Percentiles rank a stretch among this genome's conserved stretches.
These are phyloP conservation scores for Aspergillus jensenii DNA, from an alignment of 2,329 filamentous ascomycete species.

Conservation along the genomic window DNA sequence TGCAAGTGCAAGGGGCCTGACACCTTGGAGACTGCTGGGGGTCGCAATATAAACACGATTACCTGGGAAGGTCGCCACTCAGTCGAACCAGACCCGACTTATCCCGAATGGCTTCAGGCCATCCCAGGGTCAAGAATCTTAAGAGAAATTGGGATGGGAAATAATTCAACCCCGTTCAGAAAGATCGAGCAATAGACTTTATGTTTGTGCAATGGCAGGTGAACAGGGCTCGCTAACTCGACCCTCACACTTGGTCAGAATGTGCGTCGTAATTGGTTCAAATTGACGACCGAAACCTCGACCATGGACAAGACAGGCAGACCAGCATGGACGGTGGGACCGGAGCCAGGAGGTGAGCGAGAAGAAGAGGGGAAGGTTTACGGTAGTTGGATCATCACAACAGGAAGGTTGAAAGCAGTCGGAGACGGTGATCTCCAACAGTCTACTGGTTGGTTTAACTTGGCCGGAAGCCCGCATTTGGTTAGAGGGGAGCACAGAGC, in stretches of 20 bases:
- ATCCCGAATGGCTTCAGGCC: not conserved
- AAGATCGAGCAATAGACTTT: not conserved
- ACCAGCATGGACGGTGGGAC: slow-evolving; percentile 1
- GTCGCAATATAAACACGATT: not conserved
- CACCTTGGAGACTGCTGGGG: not conserved
- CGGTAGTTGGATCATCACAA: not conserved
- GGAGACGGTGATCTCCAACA: not conserved
- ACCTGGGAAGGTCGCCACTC: not conserved
- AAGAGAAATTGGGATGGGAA: not conserved
- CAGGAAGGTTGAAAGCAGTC: not conserved
- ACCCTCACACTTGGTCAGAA: not conserved
- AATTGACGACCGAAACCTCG: too few species aligned
- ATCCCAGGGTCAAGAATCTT: not conserved
- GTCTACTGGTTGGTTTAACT: not conserved
- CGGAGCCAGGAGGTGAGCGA: not conserved
- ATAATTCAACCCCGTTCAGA: not conserved
- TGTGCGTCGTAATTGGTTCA: not conserved
- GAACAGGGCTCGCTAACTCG: not conserved
- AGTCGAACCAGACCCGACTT: not conserved
- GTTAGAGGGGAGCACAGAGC: not conserved
- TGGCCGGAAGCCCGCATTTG: not conserved
- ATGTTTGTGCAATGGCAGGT: not conserved
- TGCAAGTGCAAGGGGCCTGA: not conserved
- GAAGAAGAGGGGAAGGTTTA: not conserved
- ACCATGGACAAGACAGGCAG: not conserved